phyloP scores from a whole-genome alignment of 1,284 basidiomycete genomes.

The Boletus semigastroideus region DNA sequence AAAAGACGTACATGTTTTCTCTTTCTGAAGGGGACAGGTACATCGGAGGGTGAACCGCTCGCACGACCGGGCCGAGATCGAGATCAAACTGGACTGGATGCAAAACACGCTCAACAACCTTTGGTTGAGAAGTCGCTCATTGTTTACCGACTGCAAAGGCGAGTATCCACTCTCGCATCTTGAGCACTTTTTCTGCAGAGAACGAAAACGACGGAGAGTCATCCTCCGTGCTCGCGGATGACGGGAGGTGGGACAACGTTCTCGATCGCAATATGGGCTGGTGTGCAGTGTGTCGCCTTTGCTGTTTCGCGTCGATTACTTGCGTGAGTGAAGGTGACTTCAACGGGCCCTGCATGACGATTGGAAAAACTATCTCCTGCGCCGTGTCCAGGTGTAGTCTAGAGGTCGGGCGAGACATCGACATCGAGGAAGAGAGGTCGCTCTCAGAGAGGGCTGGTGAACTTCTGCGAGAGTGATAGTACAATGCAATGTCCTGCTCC shows the following conservation, averaged over 20 bases:
- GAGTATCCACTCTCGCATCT: slow-evolving; percentile 75
- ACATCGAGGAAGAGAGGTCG: slow-evolving; percentile 21
- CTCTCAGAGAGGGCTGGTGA: slow-evolving; percentile 27
- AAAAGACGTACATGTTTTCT: slow-evolving; percentile 77
- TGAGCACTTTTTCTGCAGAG: slow-evolving; percentile 45
- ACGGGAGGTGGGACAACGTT: slow-evolving; percentile 38
- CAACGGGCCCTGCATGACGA: slow-evolving; percentile 5
- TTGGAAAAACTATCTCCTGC: background rate
- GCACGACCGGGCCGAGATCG: slow-evolving; percentile 83
- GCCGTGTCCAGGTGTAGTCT: slow-evolving; percentile 4
- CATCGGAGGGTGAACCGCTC: slow-evolving; percentile 66
- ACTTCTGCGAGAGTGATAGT: slow-evolving; percentile 27
- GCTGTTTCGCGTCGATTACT: slow-evolving; percentile 13
- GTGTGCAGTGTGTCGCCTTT: slow-evolving; percentile 5
- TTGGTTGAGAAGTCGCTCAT: background rate
- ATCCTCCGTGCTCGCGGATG: slow-evolving; percentile 7
- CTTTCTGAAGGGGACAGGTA: slow-evolving; percentile 63
- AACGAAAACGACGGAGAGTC: slow-evolving; percentile 36
- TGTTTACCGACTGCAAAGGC: slow-evolving; percentile 70
- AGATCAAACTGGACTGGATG: slow-evolving; percentile 80
- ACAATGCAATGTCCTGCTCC: slow-evolving; percentile 34
- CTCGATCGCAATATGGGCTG: slow-evolving; percentile 37
- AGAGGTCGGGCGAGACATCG: slow-evolving; percentile 22
- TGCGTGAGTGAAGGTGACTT: slow-evolving; percentile 30
- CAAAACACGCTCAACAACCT: background rate